Percentiles rank a stretch among this genome's conserved stretches.
Evolutionary conservation across 352 stramenopile species (phyloP).

Genomic region (Phytophthora chlamydospora): DNA sequence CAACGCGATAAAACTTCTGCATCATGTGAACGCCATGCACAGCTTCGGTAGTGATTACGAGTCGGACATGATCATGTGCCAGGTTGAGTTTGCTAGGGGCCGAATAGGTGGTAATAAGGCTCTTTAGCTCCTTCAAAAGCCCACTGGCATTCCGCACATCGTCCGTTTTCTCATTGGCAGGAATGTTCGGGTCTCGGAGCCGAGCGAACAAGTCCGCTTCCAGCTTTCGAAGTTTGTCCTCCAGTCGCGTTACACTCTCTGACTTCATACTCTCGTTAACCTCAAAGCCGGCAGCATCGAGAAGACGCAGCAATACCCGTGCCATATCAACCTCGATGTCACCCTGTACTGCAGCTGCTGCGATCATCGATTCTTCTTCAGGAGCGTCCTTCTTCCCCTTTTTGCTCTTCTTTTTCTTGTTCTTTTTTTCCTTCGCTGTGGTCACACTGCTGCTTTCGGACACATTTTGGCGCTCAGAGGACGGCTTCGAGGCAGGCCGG

Average conservation of each 20-base stretch:
- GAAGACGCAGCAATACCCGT: too few relatives aligned
- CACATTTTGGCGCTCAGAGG: background rate
- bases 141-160: slow-evolving; percentile 1
- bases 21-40: background rate
- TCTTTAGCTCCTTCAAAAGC: slow-evolving; percentile 1
- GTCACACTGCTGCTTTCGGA: background rate
- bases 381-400: slow-evolving; percentile 9
- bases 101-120: background rate
- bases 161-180: background rate
- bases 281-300: background rate
- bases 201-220: background rate
- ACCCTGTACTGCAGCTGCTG: too few relatives aligned
- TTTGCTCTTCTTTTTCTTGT: slow-evolving; percentile 29
- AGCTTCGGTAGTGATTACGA: background rate
- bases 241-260: background rate
- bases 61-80: background rate
- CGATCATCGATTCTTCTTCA: too few relatives aligned
- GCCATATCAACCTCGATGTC: too few relatives aligned
- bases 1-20: slow-evolving; percentile 24
- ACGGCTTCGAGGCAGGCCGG: background rate
- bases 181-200: slow-evolving; percentile 4
- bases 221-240: background rate
- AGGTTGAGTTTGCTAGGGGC: slow-evolving; percentile 2
- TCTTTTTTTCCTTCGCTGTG: background rate
- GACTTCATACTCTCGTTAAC: background rate